Evolutionary conservation across 2,329 filamentous ascomycete genomes (phyloP).

Genomic region (Calonectria hawksworthii): DNA sequence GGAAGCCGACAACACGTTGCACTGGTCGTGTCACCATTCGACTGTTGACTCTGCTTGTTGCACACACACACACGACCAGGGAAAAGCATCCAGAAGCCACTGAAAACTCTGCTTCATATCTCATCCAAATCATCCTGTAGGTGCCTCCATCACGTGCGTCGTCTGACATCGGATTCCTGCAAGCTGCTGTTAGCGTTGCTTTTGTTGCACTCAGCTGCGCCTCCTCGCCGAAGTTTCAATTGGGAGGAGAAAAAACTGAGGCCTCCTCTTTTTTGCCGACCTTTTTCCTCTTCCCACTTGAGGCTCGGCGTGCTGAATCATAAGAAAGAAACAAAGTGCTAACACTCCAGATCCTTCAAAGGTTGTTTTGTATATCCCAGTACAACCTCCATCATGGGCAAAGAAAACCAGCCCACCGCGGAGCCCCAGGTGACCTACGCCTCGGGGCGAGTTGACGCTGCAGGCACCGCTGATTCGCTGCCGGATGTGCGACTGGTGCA

Average conservation of each 20-base stretch:
- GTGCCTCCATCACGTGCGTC: conserved; percentile 24
- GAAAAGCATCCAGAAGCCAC: conserved; percentile 3
- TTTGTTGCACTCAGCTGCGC: conserved; percentile 24
- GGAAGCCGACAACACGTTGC: conserved; percentile 22
- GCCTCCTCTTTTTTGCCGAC: background rate
- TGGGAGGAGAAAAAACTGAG: background rate
- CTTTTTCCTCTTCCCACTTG: background rate
- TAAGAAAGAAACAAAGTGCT: background rate
- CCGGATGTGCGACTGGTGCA: conserved; percentile 87
- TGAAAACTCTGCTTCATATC: background rate
- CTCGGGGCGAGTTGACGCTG: conserved; percentile 40
- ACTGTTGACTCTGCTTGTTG: background rate
- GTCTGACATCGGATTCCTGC: conserved; percentile 30
- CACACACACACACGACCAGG: background rate
- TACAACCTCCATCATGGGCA: conserved; percentile 33
- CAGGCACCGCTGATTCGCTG: conserved; percentile 33
- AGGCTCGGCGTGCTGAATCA: background rate
- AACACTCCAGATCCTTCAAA: background rate
- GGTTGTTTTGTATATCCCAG: background rate
- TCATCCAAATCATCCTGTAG: background rate
- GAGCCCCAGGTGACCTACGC: conserved; percentile 47
- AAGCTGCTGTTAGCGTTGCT: conserved; percentile 20
- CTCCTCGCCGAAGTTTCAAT: conserved; percentile 17
- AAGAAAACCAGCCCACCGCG: conserved; percentile 40
- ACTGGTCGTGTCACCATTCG: background rate